Conservation (phyloP, 2,329 filamentous ascomycete species). For the Blastomyces parvus region DNA sequence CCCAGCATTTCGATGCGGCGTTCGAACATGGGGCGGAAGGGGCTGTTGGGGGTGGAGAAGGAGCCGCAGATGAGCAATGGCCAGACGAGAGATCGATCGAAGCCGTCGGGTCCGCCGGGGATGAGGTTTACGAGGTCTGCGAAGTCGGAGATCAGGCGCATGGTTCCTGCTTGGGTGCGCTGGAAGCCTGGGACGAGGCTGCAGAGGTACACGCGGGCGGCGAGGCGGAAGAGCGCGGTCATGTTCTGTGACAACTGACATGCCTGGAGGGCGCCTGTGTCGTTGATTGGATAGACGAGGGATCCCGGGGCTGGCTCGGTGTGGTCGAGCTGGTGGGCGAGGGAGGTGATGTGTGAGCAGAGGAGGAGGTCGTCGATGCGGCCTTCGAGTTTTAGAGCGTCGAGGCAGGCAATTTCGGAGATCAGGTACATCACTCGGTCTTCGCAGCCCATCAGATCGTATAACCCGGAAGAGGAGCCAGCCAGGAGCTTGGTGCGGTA, state of each 20-base stretch:
- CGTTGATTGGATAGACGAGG: constrained; percentile 49
- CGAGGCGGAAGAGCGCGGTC: constrained; percentile 80
- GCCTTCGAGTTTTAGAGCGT: constrained; percentile 71
- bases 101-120: constrained; percentile 69
- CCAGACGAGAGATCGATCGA: constrained; percentile 87
- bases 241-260: constrained; percentile 82
- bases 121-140: constrained; percentile 69
- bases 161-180: constrained; percentile 61
- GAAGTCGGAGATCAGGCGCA: constrained; percentile 69
- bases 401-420: constrained; percentile 91
- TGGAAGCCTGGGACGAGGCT: constrained; percentile 83
- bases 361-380: constrained; percentile 73
- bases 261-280: constrained; percentile 65
- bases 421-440: constrained; percentile 97
- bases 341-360: constrained; percentile 79
- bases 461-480: constrained; percentile 59
- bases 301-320: constrained; percentile 60
- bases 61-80: constrained; percentile 81
- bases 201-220: constrained; percentile 93
- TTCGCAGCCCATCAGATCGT: constrained; percentile 94
- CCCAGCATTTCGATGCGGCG: constrained; percentile 66
- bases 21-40: constrained; percentile 68
- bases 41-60: constrained; percentile 60
- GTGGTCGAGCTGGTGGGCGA: constrained; percentile 74
- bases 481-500: constrained; percentile 85